Evolutionary conservation across 345 rosid genomes (phyloP).

Genomic region (Schrenkiella parvula): DNA sequence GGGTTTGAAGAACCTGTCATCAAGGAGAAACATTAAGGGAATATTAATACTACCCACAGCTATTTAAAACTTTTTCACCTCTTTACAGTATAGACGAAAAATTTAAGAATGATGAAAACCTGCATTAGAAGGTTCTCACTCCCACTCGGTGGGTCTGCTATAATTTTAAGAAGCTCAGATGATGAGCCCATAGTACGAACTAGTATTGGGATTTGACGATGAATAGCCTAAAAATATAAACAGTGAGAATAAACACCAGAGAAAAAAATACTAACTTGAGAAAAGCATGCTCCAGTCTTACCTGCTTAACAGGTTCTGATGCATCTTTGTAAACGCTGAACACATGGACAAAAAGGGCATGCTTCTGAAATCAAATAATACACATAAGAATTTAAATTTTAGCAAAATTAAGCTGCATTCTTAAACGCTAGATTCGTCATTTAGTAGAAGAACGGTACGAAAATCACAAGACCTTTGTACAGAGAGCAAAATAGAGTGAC

Average conservation of each 20-base stretch:
- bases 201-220: conserved; percentile 81
- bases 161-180: conserved; percentile 78
- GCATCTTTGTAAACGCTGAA: conserved; percentile 61
- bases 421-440: conserved; percentile 8
- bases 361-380: conserved; percentile 68
- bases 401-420: conserved; percentile 13
- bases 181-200: conserved; percentile 99
- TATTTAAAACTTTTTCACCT: not conserved
- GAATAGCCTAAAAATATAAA: conserved; percentile 68
- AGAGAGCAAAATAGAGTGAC: conserved; percentile 92
- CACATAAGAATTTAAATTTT: not conserved
- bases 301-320: conserved; percentile 79
- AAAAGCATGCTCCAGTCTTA: conserved; percentile 27
- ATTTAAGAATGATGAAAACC: conserved; percentile 41
- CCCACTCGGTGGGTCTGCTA: conserved; percentile 91
- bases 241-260: conserved; percentile 14
- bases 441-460: not conserved
- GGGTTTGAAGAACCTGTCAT: conserved; percentile 81
- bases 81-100: not conserved
- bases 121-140: conserved; percentile 80
- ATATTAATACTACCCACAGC: conserved; percentile 17
- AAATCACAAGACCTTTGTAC: conserved; percentile 73
- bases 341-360: conserved; percentile 78
- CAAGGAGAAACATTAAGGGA: conserved; percentile 1
- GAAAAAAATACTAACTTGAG: not conserved